phyloP scores from a whole-genome alignment of 2,329 filamentous ascomycete species.

The Tolypocladium cylindrosporum region DNA sequence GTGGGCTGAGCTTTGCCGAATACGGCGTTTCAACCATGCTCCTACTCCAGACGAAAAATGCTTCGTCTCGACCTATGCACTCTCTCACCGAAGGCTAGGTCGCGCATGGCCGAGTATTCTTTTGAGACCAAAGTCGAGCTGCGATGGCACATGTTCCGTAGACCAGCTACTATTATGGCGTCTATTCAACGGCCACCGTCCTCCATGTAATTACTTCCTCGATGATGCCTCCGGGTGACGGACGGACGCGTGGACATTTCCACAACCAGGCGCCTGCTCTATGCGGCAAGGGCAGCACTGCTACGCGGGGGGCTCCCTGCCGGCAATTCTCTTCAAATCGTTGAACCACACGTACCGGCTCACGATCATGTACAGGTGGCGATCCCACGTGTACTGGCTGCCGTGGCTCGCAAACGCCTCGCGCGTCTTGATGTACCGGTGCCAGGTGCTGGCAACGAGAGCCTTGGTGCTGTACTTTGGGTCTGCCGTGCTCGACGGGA shows the following conservation, averaged over 20 bases:
- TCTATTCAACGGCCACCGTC: neutral
- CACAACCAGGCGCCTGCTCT: neutral
- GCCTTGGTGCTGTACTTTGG: slow-evolving; percentile 14
- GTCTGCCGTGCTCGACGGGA: slow-evolving; percentile 6
- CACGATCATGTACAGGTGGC: slow-evolving; percentile 26
- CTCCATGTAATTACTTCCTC: neutral
- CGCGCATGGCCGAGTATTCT: neutral
- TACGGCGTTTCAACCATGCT: neutral
- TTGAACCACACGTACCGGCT: slow-evolving; percentile 32
- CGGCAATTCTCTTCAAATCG: slow-evolving; percentile 8
- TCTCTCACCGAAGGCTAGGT: no score
- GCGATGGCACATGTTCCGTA: neutral
- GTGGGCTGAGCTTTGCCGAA: neutral
- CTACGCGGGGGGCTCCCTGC: neutral
- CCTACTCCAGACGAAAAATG: neutral
- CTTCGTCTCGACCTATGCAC: neutral
- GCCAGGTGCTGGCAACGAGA: slow-evolving; percentile 25
- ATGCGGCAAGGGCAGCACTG: neutral
- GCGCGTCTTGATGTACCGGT: slow-evolving; percentile 22
- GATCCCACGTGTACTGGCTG: slow-evolving; percentile 30
- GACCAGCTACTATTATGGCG: neutral
- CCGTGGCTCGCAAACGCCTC: slow-evolving; percentile 24
- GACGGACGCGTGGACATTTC: no score
- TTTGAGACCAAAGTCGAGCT: neutral
- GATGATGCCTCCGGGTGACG: no score